Conservation (phyloP, 257 asterid genomes). For the Ophiorrhiza pumila region DNA sequence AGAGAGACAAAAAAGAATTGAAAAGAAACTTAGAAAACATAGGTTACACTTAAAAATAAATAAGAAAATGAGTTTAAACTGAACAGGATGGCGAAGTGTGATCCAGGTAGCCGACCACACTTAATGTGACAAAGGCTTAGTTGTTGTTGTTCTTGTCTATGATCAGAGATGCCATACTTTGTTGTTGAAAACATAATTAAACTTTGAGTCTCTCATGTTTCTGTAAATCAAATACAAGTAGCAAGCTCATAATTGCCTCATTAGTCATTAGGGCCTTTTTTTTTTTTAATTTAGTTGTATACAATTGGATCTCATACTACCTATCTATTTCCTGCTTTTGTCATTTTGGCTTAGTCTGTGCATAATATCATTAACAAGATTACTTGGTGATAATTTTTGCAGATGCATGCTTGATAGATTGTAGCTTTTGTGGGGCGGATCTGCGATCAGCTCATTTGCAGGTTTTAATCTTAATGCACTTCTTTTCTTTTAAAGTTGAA, state of each 20-base stretch:
- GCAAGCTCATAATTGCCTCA: not conserved
- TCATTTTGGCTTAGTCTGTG: not conserved
- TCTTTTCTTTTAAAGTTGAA: not conserved
- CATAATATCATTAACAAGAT: not conserved
- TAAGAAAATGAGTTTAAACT: too few relatives aligned
- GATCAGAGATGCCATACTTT: not conserved
- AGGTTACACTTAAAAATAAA: too few relatives aligned
- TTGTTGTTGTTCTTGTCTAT: too few relatives aligned
- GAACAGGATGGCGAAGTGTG: too few relatives aligned
- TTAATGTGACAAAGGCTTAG: too few relatives aligned
- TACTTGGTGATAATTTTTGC: conserved; percentile 22
- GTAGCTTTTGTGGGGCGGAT: conserved; percentile 93
- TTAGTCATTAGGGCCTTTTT: not conserved
- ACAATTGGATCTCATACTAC: not conserved
- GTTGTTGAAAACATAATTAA: too few relatives aligned
- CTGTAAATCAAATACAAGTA: not conserved
- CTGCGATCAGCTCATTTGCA: conserved; percentile 91
- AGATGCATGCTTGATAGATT: conserved; percentile 89
- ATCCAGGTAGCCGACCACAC: too few relatives aligned
- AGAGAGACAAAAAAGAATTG: too few relatives aligned
- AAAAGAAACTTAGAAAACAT: too few relatives aligned
- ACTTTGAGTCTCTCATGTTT: not conserved
- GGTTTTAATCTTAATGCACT: conserved; percentile 29
- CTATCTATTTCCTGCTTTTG: not conserved
- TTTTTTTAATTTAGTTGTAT: not conserved